A percentile compares a stretch with the other conserved stretches of the same genome.
phyloP scores from a whole-genome alignment of 116 monocot genomes.

The Zostera marina region DNA sequence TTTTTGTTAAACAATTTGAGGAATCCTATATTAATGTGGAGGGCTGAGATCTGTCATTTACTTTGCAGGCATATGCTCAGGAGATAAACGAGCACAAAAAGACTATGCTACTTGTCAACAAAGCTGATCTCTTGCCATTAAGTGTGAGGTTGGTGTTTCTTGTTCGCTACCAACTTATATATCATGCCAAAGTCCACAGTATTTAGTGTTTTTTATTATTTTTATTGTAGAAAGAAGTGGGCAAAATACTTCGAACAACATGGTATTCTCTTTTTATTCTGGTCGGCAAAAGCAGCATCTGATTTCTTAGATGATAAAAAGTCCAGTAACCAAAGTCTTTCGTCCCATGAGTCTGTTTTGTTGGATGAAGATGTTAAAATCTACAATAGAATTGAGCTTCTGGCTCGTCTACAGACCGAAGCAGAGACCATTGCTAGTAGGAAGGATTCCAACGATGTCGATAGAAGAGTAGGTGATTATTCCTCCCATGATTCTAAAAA shows the following conservation, averaged over 20 bases:
- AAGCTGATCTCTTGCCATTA: constrained; percentile 86
- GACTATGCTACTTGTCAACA: constrained; percentile 84
- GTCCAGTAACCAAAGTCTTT: constrained; percentile 9
- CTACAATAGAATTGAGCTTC: constrained; percentile 62
- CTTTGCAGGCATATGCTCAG: constrained; percentile 55
- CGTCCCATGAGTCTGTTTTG: constrained; percentile 9
- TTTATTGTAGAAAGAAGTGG: constrained; percentile 53
- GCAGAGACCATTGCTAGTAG: constrained; percentile 44
- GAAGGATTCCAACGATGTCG: constrained; percentile 8
- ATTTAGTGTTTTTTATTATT: not conserved
- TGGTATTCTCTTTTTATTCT: constrained; percentile 71
- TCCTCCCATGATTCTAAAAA: constrained; percentile 5
- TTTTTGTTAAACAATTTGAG: too few species aligned
- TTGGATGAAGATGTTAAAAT: constrained; percentile 48
- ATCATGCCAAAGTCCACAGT: not conserved
- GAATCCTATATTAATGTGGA: not conserved
- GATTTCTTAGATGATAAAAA: constrained; percentile 55
- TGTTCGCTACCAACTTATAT: not conserved
- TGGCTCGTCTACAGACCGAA: constrained; percentile 66
- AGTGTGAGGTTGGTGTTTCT: constrained; percentile 33
- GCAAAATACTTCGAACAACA: constrained; percentile 60
- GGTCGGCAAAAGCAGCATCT: constrained; percentile 95
- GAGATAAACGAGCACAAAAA: constrained; percentile 84
- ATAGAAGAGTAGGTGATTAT: constrained; percentile 1
- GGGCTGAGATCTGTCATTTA: not conserved